Conservation (phyloP, 2,329 filamentous ascomycete genomes). For the Fusarium buxicola region DNA sequence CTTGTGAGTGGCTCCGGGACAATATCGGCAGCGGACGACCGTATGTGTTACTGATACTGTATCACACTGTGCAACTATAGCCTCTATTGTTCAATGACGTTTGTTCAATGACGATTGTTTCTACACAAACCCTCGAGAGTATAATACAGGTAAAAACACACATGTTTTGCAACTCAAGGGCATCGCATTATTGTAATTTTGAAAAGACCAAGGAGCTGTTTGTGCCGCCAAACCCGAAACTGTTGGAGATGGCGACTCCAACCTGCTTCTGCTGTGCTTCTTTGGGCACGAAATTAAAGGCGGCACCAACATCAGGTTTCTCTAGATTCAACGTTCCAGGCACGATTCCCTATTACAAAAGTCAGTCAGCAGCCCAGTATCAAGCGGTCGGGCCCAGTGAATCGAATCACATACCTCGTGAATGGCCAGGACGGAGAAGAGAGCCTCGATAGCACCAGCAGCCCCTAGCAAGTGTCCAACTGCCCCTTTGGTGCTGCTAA, state of each 20-base stretch:
- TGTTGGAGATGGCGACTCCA: slow-evolving; percentile 86
- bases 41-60: slow-evolving; percentile 16
- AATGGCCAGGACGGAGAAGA: slow-evolving; percentile 85
- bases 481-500: slow-evolving; percentile 95
- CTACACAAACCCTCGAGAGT: background rate
- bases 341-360: slow-evolving; percentile 72
- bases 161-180: slow-evolving; percentile 3
- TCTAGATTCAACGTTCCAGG: slow-evolving; percentile 90
- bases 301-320: slow-evolving; percentile 72
- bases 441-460: slow-evolving; percentile 88
- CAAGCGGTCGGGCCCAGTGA: background rate
- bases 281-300: slow-evolving; percentile 87
- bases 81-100: background rate
- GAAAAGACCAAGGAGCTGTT: slow-evolving; percentile 90
- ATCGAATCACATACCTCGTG: slow-evolving; percentile 70
- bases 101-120: background rate
- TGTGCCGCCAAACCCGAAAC: slow-evolving; percentile 97
- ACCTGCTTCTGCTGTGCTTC: slow-evolving; percentile 77
- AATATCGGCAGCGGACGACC: slow-evolving; percentile 37
- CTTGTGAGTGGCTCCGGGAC: slow-evolving; percentile 44
- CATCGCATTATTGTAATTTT: slow-evolving; percentile 30
- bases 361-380: slow-evolving; percentile 24
- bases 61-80: slow-evolving; percentile 20
- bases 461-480: slow-evolving; percentile 92
- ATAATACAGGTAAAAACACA: slow-evolving; percentile 11